phyloP scores from a whole-genome alignment of 2,329 filamentous ascomycete genomes.

The Trichoderma cornu-damae region DNA sequence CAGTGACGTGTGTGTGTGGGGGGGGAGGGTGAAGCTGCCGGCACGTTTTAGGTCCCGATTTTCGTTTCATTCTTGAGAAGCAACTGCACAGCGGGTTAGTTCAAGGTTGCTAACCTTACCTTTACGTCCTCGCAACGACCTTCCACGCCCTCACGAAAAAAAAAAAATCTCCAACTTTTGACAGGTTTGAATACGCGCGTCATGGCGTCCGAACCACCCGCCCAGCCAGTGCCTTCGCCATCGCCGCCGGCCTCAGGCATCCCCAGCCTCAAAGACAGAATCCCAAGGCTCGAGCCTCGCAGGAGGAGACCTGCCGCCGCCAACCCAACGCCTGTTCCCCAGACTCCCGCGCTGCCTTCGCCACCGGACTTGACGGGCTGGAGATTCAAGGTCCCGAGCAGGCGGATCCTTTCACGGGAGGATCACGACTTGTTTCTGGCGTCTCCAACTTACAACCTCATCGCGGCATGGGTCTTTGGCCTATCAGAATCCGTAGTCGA shows the following conservation, averaged over 20 bases:
- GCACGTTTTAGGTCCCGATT: conserved; percentile 9
- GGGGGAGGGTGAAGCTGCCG: conserved; percentile 11
- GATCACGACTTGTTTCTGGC: conserved; percentile 79
- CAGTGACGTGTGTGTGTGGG: conserved; percentile 14
- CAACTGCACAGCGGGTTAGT: too few species aligned
- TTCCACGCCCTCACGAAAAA: too few species aligned
- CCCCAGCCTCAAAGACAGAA: conserved; percentile 44
- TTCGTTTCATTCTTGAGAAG: too few species aligned
- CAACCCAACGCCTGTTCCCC: conserved; percentile 61
- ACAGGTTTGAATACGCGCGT: not conserved
- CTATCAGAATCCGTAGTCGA: conserved; percentile 77
- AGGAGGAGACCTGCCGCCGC: conserved; percentile 47
- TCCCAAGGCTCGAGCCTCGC: conserved; percentile 65
- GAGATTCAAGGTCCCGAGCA: conserved; percentile 61
- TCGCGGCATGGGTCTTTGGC: conserved; percentile 79
- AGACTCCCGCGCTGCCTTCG: conserved; percentile 67
- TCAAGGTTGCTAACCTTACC: too few species aligned
- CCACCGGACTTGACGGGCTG: conserved; percentile 58
- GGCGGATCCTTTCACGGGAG: conserved; percentile 72
- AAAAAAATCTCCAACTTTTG: conserved; percentile 16
- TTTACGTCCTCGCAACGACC: too few species aligned
- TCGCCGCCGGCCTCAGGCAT: conserved; percentile 23
- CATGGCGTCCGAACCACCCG: conserved; percentile 27
- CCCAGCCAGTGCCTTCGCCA: conserved; percentile 17
- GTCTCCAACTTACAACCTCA: conserved; percentile 69